A percentile compares a stretch with the other conserved stretches of the same genome.
Conservation (phyloP, 176 grass and related monocot genomes). For the Elymus sibiricus region DNA sequence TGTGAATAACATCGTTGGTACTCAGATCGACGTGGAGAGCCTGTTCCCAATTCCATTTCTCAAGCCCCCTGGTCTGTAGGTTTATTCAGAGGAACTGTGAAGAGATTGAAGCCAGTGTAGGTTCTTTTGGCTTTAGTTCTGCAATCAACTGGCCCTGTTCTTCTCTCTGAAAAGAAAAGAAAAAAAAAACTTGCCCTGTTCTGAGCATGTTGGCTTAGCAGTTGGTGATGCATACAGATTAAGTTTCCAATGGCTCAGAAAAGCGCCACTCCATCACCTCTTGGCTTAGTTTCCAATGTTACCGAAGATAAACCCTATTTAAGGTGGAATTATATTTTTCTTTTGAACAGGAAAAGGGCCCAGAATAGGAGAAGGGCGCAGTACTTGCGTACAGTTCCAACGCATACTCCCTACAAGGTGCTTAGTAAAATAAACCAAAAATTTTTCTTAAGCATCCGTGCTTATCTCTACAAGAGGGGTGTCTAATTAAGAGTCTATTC, state of each 20-base stretch:
- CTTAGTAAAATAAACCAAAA: no score
- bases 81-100: neutral
- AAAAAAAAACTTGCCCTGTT: neutral
- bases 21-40: conserved; percentile 59
- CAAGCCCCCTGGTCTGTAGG: conserved; percentile 80
- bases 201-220: neutral
- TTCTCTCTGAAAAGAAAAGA: no score
- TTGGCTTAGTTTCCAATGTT: neutral
- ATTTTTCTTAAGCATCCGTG: no score
- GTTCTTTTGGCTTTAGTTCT: neutral
- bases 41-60: conserved; percentile 65
- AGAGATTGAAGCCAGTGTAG: neutral
- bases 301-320: neutral
- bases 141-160: neutral
- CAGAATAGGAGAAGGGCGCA: no score
- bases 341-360: neutral
- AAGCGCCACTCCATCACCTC: neutral
- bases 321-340: neutral
- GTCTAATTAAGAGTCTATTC: no score
- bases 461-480: no score
- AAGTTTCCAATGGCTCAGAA: neutral
- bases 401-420: no score
- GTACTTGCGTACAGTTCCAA: no score
- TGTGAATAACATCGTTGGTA: conserved; percentile 44
- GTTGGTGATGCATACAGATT: neutral